phyloP scores from a whole-genome alignment of 257 asterid genomes.

The Craterostigma plantagineum region DNA sequence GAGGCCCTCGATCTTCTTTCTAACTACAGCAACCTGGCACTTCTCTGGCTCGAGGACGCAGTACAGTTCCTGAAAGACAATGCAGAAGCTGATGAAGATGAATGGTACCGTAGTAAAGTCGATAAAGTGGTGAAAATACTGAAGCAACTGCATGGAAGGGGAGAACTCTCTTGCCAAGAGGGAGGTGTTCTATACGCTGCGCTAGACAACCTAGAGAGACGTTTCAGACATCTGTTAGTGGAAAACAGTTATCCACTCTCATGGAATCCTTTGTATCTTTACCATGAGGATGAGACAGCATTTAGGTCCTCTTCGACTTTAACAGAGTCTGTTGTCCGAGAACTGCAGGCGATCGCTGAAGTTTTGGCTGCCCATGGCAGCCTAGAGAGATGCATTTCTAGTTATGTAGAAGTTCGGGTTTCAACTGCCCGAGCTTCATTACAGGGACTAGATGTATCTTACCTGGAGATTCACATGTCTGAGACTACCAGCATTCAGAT shows the following conservation, averaged over 20 bases:
- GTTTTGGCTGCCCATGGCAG: constrained; percentile 27
- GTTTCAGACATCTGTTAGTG: constrained; percentile 21
- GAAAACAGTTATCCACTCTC: constrained; percentile 12
- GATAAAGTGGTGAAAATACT: constrained; percentile 24
- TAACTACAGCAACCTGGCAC: constrained; percentile 35
- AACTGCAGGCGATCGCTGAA: constrained; percentile 33
- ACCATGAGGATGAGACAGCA: constrained; percentile 3
- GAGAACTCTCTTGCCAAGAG: constrained; percentile 13
- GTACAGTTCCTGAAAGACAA: constrained; percentile 16
- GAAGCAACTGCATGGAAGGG: constrained; percentile 22
- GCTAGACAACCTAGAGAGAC: constrained; percentile 31
- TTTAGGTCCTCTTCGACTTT: constrained; percentile 9
- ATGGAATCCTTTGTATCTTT: not conserved
- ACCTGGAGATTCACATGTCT: constrained; percentile 36
- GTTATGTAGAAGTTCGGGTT: constrained; percentile 34
- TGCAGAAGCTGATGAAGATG: constrained; percentile 14
- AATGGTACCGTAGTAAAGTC: constrained; percentile 20
- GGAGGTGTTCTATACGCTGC: constrained; percentile 32
- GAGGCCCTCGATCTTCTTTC: constrained; percentile 54
- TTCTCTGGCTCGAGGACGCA: constrained; percentile 61
- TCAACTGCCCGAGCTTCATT: constrained; percentile 26
- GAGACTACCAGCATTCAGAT: constrained; percentile 38
- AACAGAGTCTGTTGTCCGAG: constrained; percentile 15
- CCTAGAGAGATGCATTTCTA: constrained; percentile 29
- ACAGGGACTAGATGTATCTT: constrained; percentile 21